These are phyloP conservation scores for Helianthus tuberosus DNA, from an alignment of 129 eudicot species.

Conservation along the genomic window DNA sequence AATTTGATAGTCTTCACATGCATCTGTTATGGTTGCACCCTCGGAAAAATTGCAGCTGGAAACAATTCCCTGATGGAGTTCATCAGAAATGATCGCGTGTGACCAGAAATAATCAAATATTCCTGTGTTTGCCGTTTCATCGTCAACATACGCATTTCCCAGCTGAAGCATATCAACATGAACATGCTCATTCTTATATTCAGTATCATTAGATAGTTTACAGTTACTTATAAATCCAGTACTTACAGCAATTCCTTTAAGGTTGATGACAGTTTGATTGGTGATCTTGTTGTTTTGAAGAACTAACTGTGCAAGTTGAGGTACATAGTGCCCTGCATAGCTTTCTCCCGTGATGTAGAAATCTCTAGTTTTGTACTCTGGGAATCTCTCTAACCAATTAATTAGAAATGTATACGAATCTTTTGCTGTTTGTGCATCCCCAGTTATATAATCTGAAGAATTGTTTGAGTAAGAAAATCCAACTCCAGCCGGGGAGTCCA, in stretches of 20 bases:
- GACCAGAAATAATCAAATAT: background rate
- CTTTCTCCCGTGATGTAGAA: background rate
- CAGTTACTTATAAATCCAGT: background rate
- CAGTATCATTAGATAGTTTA: too few relatives aligned
- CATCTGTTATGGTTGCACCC: background rate
- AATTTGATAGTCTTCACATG: background rate
- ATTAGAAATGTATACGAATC: background rate
- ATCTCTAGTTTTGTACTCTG: background rate
- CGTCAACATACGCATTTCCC: background rate
- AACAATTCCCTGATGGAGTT: background rate
- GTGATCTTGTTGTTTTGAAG: slow-evolving; percentile 1
- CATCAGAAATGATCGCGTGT: slow-evolving; percentile 1
- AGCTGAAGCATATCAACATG: background rate
- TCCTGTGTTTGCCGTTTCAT: background rate
- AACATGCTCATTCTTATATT: background rate
- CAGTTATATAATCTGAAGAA: background rate
- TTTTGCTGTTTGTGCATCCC: background rate
- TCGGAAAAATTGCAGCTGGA: slow-evolving; percentile 2
- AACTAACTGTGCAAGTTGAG: background rate
- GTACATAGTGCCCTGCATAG: background rate
- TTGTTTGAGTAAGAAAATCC: background rate
- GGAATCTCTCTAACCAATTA: slow-evolving; percentile 1
- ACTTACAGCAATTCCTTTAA: slow-evolving; percentile 10
- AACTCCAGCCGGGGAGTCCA: background rate
- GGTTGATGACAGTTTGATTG: slow-evolving; percentile 3